phyloP scores from a whole-genome alignment of 1,284 basidiomycete genomes.

The Pyrrhoderma noxium region DNA sequence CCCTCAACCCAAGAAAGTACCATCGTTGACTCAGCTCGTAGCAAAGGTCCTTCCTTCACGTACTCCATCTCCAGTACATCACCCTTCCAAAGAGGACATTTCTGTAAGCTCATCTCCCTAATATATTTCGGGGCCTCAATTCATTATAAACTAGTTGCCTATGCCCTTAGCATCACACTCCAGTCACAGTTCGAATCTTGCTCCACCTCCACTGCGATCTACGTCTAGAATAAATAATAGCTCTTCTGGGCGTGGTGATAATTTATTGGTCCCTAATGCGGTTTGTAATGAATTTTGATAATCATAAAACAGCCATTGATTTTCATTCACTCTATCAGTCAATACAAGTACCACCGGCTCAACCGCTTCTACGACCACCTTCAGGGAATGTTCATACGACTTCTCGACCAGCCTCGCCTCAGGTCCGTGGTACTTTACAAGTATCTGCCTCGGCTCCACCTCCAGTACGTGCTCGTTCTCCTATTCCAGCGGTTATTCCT shows the following conservation, averaged over 20 bases:
- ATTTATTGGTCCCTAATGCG: too few relatives aligned
- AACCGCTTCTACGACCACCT: too few relatives aligned
- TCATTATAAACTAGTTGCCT: too few relatives aligned
- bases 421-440: background rate
- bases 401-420: background rate
- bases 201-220: too few relatives aligned
- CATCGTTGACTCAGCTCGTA: slow-evolving; percentile 15
- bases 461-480: slow-evolving; percentile 12
- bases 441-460: background rate
- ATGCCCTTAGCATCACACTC: too few relatives aligned
- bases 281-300: too few relatives aligned
- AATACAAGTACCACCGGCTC: too few relatives aligned
- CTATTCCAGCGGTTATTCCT: slow-evolving; percentile 9
- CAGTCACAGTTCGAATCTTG: too few relatives aligned
- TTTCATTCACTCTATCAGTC: too few relatives aligned
- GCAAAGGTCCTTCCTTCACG: slow-evolving; percentile 14
- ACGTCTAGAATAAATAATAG: too few relatives aligned
- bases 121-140: background rate
- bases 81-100: background rate
- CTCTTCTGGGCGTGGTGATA: too few relatives aligned
- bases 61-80: slow-evolving; percentile 8
- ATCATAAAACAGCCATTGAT: too few relatives aligned
- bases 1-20: slow-evolving; percentile 14
- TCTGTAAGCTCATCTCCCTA: background rate
- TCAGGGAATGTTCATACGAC: background rate